Conservation (phyloP, 2,329 filamentous ascomycete genomes). For the Juglanconis juglandina region DNA sequence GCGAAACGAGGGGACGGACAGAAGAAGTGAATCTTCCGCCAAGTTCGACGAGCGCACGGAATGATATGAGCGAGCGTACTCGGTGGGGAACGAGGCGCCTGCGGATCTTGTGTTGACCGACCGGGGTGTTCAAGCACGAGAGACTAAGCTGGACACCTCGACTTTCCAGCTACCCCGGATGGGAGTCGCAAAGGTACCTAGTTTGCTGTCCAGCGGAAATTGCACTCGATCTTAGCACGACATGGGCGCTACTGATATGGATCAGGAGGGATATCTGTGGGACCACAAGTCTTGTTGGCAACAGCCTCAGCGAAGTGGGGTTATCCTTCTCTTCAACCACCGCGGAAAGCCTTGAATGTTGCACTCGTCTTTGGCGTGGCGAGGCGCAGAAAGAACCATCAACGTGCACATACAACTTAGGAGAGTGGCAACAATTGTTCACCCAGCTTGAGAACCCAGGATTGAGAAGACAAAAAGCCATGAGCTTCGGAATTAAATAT, state of each 20-base stretch:
- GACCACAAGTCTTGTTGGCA: constrained; percentile 1
- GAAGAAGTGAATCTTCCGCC: constrained; percentile 9
- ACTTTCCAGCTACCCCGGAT: constrained; percentile 3
- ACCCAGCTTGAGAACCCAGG: background rate
- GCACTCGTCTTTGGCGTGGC: background rate
- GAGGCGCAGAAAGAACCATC: background rate
- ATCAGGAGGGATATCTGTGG: background rate
- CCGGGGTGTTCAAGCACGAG: constrained; percentile 1
- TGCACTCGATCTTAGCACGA: background rate
- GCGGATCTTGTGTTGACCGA: constrained; percentile 10
- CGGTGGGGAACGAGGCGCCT: constrained; percentile 5
- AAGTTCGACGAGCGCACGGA: constrained; percentile 2
- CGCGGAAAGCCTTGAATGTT: background rate
- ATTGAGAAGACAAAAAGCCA: constrained; percentile 4
- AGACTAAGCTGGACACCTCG: constrained; percentile 7
- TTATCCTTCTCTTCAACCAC: background rate
- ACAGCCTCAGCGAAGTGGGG: background rate
- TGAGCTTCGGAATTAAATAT: background rate
- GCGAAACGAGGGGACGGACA: constrained; percentile 11
- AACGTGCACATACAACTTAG: background rate
- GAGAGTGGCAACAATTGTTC: background rate
- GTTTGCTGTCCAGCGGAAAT: background rate
- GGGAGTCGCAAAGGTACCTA: constrained; percentile 4
- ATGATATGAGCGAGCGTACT: constrained; percentile 4
- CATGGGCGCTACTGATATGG: constrained; percentile 1